Evolutionary conservation across 2,329 filamentous ascomycete species (phyloP).

Genomic region (Sporothrix dimorphospora): DNA sequence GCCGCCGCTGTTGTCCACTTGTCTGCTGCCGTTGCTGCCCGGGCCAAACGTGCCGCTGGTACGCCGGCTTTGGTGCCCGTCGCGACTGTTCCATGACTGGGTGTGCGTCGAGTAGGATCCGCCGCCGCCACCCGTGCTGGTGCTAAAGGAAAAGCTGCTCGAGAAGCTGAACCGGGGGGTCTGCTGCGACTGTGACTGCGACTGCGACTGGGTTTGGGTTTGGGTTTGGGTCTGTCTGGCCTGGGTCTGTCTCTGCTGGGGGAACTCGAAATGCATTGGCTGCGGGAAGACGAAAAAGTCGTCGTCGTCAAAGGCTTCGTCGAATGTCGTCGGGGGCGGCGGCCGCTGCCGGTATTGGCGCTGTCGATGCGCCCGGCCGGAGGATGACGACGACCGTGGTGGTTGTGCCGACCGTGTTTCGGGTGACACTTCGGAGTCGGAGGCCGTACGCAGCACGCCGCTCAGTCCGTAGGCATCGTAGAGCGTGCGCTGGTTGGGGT

Average conservation of each 20-base stretch:
- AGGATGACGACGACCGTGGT: not conserved
- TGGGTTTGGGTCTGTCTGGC: not conserved
- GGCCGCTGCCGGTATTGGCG: constrained; percentile 50
- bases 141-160: constrained; percentile 51
- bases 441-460: constrained; percentile 67
- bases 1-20: not conserved
- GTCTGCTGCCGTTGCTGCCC: not conserved
- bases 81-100: constrained; percentile 30
- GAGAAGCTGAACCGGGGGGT: constrained; percentile 48
- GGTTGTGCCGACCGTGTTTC: not conserved
- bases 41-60: constrained; percentile 14
- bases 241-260: not conserved
- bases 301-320: not conserved
- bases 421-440: not conserved
- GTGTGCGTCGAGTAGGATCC: constrained; percentile 27
- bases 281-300: not conserved
- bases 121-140: constrained; percentile 44
- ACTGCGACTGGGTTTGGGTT: not conserved
- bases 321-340: not conserved
- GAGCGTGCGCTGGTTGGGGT: constrained; percentile 91
- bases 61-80: constrained; percentile 28
- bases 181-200: constrained; percentile 36
- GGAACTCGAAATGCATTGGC: not conserved
- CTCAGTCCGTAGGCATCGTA: constrained; percentile 96
- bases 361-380: constrained; percentile 58